Conservation (phyloP, 208 protist species). For the Acanthamoeba culbertsoni region DNA sequence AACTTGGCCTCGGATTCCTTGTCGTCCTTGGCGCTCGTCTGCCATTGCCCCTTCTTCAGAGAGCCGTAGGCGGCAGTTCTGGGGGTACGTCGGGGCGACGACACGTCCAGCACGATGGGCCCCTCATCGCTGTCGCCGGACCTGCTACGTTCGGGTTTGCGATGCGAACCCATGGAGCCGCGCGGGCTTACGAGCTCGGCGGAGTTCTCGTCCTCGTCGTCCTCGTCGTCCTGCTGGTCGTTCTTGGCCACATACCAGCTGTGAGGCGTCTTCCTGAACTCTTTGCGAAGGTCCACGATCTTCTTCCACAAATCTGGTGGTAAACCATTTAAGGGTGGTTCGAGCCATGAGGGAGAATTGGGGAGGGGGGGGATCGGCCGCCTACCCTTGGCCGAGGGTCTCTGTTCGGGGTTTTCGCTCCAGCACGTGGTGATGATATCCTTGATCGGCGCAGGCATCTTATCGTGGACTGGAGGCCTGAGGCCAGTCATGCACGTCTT, state of each 20-base stretch:
- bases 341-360: neutral
- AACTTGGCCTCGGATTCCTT: constrained; percentile 27
- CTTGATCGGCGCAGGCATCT: constrained; percentile 11
- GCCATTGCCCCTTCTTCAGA: neutral
- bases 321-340: neutral
- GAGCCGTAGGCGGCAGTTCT: neutral
- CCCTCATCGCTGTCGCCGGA: neutral
- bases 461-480: neutral
- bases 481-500: constrained; percentile 45
- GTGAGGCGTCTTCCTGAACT: neutral
- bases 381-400: constrained; percentile 37
- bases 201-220: constrained; percentile 4
- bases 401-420: neutral
- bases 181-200: neutral
- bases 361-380: neutral
- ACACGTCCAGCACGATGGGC: neutral
- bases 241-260: neutral
- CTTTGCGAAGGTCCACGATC: neutral
- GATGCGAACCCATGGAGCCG: neutral
- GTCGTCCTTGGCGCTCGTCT: neutral
- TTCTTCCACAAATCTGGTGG: constrained; percentile 9
- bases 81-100: neutral
- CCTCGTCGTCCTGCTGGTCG: neutral
- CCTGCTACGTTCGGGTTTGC: neutral
- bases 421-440: neutral